phyloP scores from a whole-genome alignment of 2,329 filamentous ascomycete genomes.

The Proliferodiscus dingleyae region DNA sequence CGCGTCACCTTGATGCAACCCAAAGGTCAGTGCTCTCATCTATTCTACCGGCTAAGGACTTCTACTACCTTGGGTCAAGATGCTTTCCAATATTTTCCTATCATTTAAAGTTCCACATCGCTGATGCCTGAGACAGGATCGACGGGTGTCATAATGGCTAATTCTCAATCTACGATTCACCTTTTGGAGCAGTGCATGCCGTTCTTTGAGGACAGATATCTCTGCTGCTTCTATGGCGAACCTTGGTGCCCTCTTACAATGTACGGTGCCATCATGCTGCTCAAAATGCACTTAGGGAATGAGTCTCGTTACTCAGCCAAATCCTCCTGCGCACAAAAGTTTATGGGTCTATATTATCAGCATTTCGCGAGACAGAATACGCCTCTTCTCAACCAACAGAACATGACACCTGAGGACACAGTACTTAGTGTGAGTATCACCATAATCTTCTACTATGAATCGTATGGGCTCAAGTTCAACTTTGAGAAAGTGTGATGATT shows the following conservation, averaged over 20 bases:
- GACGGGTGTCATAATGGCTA: constrained; percentile 59
- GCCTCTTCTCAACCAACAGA: background rate
- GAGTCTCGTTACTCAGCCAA: constrained; percentile 54
- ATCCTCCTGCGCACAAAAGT: constrained; percentile 53
- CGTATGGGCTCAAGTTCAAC: background rate
- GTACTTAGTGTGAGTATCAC: background rate
- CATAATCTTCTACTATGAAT: background rate
- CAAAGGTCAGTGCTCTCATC: constrained; percentile 28
- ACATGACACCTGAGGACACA: background rate
- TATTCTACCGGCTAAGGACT: too few relatives aligned
- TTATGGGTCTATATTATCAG: constrained; percentile 47
- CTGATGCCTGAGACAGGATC: constrained; percentile 36
- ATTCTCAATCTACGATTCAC: constrained; percentile 54
- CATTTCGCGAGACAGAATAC: background rate
- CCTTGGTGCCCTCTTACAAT: constrained; percentile 61
- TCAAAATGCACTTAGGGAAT: constrained; percentile 54
- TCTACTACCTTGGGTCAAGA: background rate
- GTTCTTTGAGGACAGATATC: constrained; percentile 56
- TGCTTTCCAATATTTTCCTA: background rate
- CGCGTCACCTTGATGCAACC: constrained; percentile 58
- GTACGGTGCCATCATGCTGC: constrained; percentile 54
- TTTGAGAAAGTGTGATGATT: too few relatives aligned
- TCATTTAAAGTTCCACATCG: background rate
- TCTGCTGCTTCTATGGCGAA: constrained; percentile 50
- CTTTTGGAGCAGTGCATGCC: constrained; percentile 56